Conservation (phyloP, 140 eudicot genomes). For the Bidens hawaiensis region DNA sequence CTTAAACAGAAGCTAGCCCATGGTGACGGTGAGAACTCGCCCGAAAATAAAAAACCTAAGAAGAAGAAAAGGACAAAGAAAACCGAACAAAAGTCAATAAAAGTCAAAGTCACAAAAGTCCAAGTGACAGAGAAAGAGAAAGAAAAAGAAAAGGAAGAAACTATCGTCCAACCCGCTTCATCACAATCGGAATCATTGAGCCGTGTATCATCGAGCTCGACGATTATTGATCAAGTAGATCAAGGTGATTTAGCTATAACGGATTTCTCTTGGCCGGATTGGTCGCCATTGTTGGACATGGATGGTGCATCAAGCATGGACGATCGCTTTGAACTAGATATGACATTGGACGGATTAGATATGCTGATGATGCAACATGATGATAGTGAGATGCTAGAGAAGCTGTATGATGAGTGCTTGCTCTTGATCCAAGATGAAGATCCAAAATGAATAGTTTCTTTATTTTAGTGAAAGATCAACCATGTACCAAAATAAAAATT, state of each 20-base stretch:
- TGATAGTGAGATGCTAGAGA: conserved; percentile 23
- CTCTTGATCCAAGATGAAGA: conserved; percentile 25
- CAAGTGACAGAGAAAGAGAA: neutral
- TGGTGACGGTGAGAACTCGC: neutral
- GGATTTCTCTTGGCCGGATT: conserved; percentile 14
- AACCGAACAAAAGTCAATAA: conserved; percentile 2
- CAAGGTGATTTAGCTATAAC: neutral
- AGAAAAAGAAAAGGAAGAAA: neutral
- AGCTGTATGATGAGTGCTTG: conserved; percentile 38
- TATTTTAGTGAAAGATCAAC: neutral
- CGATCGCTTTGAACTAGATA: neutral
- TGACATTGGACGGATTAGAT: conserved; percentile 25
- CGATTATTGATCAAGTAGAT: conserved; percentile 13
- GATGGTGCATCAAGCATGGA: conserved; percentile 12
- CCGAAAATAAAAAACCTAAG: neutral
- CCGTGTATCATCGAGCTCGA: conserved; percentile 18
- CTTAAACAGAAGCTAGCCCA: conserved; percentile 23
- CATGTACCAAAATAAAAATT: neutral
- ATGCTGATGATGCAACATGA: conserved; percentile 20
- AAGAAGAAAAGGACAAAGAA: conserved; percentile 7
- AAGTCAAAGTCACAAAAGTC: neutral
- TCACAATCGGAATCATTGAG: conserved; percentile 8
- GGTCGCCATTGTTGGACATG: conserved; percentile 28
- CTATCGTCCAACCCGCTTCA: neutral
- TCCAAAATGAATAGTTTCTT: neutral